These are phyloP conservation scores for Phanerodontia chrysosporium DNA, from an alignment of 768 basidiomycete species.

Conservation along the genomic window DNA sequence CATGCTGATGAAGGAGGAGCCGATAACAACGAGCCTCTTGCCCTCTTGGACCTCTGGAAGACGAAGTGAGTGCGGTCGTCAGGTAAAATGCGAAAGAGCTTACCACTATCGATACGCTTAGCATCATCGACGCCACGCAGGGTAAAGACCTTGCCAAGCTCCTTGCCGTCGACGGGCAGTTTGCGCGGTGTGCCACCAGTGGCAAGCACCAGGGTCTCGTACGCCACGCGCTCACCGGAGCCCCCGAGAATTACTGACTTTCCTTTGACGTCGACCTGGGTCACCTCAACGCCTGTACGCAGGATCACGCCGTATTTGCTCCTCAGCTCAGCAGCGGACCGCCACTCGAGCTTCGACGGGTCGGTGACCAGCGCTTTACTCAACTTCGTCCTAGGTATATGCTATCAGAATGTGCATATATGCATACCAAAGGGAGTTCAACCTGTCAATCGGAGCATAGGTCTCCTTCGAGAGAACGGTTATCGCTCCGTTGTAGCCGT, in stretches of 20 bases:
- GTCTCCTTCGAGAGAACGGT: slow-evolving; percentile 76
- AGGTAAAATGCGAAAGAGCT: no score
- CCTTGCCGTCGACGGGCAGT: slow-evolving; percentile 71
- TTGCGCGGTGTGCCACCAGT: slow-evolving; percentile 70
- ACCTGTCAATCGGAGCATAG: slow-evolving; percentile 84
- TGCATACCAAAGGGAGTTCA: not conserved
- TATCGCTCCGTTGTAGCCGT: slow-evolving; percentile 75
- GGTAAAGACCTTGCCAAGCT: slow-evolving; percentile 74
- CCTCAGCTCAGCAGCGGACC: slow-evolving; percentile 67
- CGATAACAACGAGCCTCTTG: slow-evolving; percentile 76
- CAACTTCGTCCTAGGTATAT: slow-evolving; percentile 64
- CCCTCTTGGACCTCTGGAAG: slow-evolving; percentile 60
- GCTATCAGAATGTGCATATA: not conserved
- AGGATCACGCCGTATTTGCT: slow-evolving; percentile 69
- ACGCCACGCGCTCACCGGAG: slow-evolving; percentile 56
- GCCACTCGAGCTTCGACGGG: slow-evolving; percentile 71
- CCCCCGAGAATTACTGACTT: slow-evolving; percentile 61
- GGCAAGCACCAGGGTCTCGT: slow-evolving; percentile 78
- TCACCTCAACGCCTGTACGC: slow-evolving; percentile 64
- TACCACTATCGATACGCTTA: slow-evolving; percentile 67
- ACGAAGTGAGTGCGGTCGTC: not conserved
- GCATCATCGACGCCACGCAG: slow-evolving; percentile 69
- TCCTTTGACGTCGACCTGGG: slow-evolving; percentile 56
- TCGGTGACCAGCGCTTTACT: slow-evolving; percentile 84
- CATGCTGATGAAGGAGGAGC: slow-evolving; percentile 91